Evolutionary conservation across 306 rosid genomes (phyloP).

Genomic region (Carpinus fangiana): DNA sequence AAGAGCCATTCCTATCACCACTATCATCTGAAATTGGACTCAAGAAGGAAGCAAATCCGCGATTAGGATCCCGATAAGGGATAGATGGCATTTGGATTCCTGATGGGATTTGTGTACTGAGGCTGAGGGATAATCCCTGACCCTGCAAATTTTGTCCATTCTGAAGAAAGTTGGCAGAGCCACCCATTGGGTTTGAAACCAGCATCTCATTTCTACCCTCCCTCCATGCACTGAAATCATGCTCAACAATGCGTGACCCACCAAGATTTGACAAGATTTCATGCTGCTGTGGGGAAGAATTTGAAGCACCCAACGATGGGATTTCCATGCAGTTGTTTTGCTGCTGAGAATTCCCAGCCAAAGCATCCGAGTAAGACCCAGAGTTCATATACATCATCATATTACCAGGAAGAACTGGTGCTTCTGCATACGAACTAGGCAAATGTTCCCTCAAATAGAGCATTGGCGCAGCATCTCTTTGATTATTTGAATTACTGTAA

Average conservation of each 20-base stretch:
- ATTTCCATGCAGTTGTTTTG: constrained; percentile 51
- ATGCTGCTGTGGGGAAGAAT: constrained; percentile 47
- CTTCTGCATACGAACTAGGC: constrained; percentile 54
- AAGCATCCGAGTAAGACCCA: constrained; percentile 42
- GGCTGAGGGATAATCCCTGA: constrained; percentile 77
- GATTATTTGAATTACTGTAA: constrained; percentile 47
- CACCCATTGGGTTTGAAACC: constrained; percentile 42
- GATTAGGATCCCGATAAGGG: constrained; percentile 44
- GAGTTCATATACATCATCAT: constrained; percentile 61
- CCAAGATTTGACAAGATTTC: constrained; percentile 52
- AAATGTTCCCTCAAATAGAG: constrained; percentile 55
- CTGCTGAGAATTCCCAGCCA: constrained; percentile 50
- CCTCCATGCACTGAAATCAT: constrained; percentile 63
- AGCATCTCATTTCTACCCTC: constrained; percentile 57
- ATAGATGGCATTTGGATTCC: constrained; percentile 59
- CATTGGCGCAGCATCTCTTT: constrained; percentile 50
- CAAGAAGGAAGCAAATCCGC: constrained; percentile 50
- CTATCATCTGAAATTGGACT: constrained; percentile 46
- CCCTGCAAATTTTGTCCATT: constrained; percentile 60
- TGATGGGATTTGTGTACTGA: constrained; percentile 59
- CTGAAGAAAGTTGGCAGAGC: constrained; percentile 40
- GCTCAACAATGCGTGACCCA: constrained; percentile 41
- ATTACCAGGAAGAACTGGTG: constrained; percentile 50
- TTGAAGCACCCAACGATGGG: constrained; percentile 47
- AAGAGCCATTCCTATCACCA: constrained; percentile 45